Base-by-base conservation (phyloP, 805 yeast species). In the Starmerella riodocensis region DNA sequence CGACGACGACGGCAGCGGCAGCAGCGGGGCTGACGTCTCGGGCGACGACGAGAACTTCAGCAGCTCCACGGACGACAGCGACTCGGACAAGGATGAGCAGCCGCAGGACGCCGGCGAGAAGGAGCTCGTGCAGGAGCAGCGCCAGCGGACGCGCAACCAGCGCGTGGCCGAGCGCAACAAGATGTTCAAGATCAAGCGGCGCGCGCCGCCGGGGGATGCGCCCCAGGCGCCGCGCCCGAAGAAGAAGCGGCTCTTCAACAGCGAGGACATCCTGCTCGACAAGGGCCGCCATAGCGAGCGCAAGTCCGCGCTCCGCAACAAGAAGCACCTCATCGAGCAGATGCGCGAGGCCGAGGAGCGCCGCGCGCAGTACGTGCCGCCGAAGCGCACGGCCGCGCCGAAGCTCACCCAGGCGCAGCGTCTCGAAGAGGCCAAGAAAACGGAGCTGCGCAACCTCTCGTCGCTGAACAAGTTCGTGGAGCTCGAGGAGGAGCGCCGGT, bases 401-500 rank as follows among this genome's bases (percentile, higher is more conserved):
- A 51, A 49, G 41, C 61, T 74, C 53, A 78, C 91, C 0, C 79
- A 79, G 50, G 84, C 73, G 42, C 83, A 80, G 53, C 63, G 78
- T 29, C 58, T 80, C 32, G 77, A 70, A n/a, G 91, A 84, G 56
- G 97, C 98, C 1, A 64, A 76, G 33, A 79, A 77, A 50, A 91
- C 96, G 0, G 98, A 91, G 59, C 68, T 70, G 54, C 69, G 71
- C 32, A 91, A 91, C 57, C 62, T 74, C 2, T 64, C 73, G 21
- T 79, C 95, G 3, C 63, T 91, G 48, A 74, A 79, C 46, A 66
- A 71, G 51, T 91, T 81, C 54, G 73, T 78, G 51, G 93, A 86
- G 51, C 88, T 82, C 54, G 98, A 91, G 56, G 63, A 78, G 30
- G 76, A 74, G 34, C 77, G 83, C 52, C 84, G 83, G 55, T 76